phyloP scores from a whole-genome alignment of 495 filamentous ascomycete genomes.

The Penicillium bovifimosum region DNA sequence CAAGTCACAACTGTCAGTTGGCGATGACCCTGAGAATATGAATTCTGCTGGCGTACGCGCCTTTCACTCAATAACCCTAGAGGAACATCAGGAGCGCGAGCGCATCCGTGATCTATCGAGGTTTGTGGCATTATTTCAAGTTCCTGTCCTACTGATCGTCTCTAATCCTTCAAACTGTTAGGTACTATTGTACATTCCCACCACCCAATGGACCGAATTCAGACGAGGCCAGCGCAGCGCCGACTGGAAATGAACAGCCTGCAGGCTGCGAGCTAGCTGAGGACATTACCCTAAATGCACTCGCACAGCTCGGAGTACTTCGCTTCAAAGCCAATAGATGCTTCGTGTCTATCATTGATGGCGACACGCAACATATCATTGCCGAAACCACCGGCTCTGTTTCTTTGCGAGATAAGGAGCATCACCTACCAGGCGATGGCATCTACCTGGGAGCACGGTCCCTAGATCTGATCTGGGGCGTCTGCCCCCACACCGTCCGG shows the following conservation, averaged over 20 bases:
- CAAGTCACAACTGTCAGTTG: not conserved
- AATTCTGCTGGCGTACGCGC: constrained; percentile 7
- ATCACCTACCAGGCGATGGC: constrained; percentile 31
- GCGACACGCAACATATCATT: constrained; percentile 52
- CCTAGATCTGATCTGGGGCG: constrained; percentile 37
- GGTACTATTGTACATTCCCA: constrained; percentile 28
- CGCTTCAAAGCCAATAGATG: constrained; percentile 48
- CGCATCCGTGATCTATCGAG: constrained; percentile 21
- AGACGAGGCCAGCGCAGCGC: not conserved
- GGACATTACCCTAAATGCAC: constrained; percentile 57
- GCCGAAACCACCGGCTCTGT: constrained; percentile 56
- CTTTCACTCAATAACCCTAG: constrained; percentile 9
- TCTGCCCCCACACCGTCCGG: constrained; percentile 46
- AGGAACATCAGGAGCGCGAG: constrained; percentile 16
- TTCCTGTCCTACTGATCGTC: not conserved
- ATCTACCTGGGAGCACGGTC: constrained; percentile 42
- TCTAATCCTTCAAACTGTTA: not conserved
- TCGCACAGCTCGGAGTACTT: constrained; percentile 56
- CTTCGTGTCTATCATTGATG: constrained; percentile 57
- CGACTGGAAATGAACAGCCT: constrained; percentile 13
- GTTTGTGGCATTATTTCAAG: constrained; percentile 1
- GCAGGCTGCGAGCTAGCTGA: constrained; percentile 25
- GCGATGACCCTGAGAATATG: constrained; percentile 6
- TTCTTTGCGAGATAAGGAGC: constrained; percentile 36
- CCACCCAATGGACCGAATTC: not conserved